Evolutionary conservation across 305 asterid species (phyloP), one percentile per base, ranked within the genome.

Genomic region (Fraxinus floribunda): DNA sequence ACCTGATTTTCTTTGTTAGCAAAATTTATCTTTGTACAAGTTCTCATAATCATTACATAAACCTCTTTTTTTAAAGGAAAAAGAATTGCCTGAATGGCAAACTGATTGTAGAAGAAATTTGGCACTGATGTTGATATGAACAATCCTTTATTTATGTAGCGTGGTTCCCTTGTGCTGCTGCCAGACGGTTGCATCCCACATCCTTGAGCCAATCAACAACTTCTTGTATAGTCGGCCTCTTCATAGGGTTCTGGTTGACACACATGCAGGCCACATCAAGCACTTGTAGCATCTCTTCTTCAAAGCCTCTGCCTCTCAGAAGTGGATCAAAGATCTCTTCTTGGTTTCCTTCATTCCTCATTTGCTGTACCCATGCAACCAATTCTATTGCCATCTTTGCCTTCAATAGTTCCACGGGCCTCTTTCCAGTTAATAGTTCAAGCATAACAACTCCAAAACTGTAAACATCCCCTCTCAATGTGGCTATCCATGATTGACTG

Each of bases 361-460:
- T 86, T 64, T 91, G 95, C 68, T 90, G 94, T 38, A 91, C 98
- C 98, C 98, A 94, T 2, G 79, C 90, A 11, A 92, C 98, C 87
- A 96, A 84, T 72, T 92, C 98, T 76, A 95, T 91, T 3, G 96
- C 90, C 87, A 86, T 80, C 88, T 86, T 92, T 60, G 98, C 93
- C 91, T 88, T 94, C 93, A 90, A 92, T 68, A 91, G 44, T 88
- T 94, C 98, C 84, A 96, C 92, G 16, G 99, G 98, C 86, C 98
- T 91, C 90, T 89, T 93, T 60, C 99, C 96, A 5, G 97, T 92
- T 79, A 96, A 85, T 30, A 96, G 88, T 79, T 96, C 99, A 22
- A 96, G 97, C 94, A 96, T 83, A 49, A 96, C 98, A 32, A 96
- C 97, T 75, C 99, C 99, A 62, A 96, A 93, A 83, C 99, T 96